Conservation (phyloP, 2,329 filamentous ascomycete species). For the Eutypella sp. region DNA sequence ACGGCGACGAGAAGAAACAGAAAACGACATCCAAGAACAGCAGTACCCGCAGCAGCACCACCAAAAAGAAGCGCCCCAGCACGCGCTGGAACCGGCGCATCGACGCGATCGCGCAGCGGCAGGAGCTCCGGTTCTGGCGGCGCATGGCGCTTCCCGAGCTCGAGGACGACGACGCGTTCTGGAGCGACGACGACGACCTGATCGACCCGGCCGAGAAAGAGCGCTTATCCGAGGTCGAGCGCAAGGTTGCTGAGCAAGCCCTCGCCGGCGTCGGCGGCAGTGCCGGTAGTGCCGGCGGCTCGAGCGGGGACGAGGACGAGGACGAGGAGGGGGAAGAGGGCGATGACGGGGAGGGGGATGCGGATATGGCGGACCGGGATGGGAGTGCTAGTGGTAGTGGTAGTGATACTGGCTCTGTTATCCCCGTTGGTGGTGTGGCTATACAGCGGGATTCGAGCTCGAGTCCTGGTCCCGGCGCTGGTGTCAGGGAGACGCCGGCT, state of each 20-base stretch:
- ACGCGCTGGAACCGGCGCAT: slow-evolving; percentile 28
- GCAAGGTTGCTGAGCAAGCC: slow-evolving; percentile 36
- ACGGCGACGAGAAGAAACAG: slow-evolving; percentile 9
- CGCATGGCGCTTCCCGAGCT: slow-evolving; percentile 59
- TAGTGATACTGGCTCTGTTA: not conserved
- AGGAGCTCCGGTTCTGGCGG: slow-evolving; percentile 63
- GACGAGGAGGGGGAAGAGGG: slow-evolving; percentile 23
- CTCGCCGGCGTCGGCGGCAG: slow-evolving; percentile 24
- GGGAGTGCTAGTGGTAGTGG: too few species aligned
- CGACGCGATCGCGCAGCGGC: slow-evolving; percentile 46
- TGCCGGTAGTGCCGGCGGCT: not conserved
- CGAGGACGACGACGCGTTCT: slow-evolving; percentile 51
- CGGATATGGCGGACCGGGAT: too few species aligned
- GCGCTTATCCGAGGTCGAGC: slow-evolving; percentile 45
- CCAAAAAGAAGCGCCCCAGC: not conserved
- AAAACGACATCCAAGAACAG: not conserved
- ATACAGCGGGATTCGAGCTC: slow-evolving; percentile 34
- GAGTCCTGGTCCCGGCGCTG: slow-evolving; percentile 7
- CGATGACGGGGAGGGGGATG: slow-evolving; percentile 28
- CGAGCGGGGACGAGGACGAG: slow-evolving; percentile 9
- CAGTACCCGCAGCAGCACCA: too few species aligned
- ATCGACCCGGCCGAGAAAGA: slow-evolving; percentile 57
- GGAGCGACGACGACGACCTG: slow-evolving; percentile 62
- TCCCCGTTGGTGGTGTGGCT: slow-evolving; percentile 16
- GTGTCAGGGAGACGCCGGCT: slow-evolving; percentile 24